Conservation (phyloP, 345 rosid genomes). For the Triadica sebifera region DNA sequence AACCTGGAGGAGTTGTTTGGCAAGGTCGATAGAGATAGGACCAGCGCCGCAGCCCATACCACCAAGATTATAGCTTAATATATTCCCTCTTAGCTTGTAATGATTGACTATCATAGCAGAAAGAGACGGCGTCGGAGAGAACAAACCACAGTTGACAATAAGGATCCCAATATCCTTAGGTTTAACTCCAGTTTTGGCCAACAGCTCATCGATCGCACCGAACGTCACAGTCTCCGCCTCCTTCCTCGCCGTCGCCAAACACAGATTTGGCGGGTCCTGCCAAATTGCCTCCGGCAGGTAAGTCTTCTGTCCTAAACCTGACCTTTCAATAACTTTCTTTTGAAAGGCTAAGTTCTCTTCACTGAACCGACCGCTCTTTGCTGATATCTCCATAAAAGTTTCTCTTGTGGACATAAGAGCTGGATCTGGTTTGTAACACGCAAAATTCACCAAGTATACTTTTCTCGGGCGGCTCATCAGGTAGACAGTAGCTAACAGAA, state of each 20-base stretch:
- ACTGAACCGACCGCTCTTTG: constrained; percentile 37
- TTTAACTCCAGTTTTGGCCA: constrained; percentile 58
- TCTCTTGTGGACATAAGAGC: constrained; percentile 47
- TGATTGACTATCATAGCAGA: constrained; percentile 66
- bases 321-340: constrained; percentile 75
- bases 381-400: constrained; percentile 45
- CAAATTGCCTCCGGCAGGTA: constrained; percentile 66
- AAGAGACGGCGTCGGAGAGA: constrained; percentile 62
- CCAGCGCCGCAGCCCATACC: constrained; percentile 85
- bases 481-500: constrained; percentile 56
- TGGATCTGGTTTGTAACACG: constrained; percentile 56
- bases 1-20: constrained; percentile 65
- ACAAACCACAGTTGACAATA: constrained; percentile 63
- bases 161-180: constrained; percentile 62
- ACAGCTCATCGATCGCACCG: constrained; percentile 55
- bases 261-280: constrained; percentile 49
- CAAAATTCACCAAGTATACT: constrained; percentile 62
- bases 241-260: constrained; percentile 58
- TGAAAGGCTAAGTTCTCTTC: constrained; percentile 70
- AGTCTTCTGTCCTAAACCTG: constrained; percentile 74
- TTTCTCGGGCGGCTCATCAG: constrained; percentile 64
- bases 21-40: constrained; percentile 63
- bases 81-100: constrained; percentile 69
- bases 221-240: constrained; percentile 69
- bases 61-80: constrained; percentile 59